Conservation (phyloP, 2,329 filamentous ascomycete species). For the Cytospora schulzeri region DNA sequence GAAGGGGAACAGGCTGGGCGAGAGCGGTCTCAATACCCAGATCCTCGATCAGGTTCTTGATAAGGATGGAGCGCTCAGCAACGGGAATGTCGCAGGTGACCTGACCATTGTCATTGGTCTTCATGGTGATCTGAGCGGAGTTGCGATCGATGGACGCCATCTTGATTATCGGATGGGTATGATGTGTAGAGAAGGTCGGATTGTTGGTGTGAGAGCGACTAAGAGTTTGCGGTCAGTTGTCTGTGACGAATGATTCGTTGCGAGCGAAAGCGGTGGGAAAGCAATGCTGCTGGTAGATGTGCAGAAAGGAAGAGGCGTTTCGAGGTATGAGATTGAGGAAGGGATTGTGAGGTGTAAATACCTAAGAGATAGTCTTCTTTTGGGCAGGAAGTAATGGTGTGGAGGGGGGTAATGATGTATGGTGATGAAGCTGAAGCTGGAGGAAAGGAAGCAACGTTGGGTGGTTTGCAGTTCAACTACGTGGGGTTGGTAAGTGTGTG, state of each 20-base stretch:
- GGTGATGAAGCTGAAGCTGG: constrained; percentile 10
- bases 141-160: constrained; percentile 36
- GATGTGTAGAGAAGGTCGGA: constrained; percentile 27
- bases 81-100: constrained; percentile 71
- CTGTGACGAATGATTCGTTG: constrained; percentile 2
- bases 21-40: constrained; percentile 65
- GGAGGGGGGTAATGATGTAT: neutral
- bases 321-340: neutral
- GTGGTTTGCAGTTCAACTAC: constrained; percentile 12
- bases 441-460: constrained; percentile 11
- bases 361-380: neutral
- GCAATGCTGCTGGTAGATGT: neutral
- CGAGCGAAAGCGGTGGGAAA: neutral
- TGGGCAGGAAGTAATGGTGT: constrained; percentile 1
- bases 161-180: constrained; percentile 24
- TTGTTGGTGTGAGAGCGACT: constrained; percentile 21
- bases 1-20: constrained; percentile 79
- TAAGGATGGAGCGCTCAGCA: constrained; percentile 87
- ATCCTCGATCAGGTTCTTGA: constrained; percentile 99
- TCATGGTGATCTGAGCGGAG: constrained; percentile 46
- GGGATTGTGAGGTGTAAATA: neutral
- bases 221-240: constrained; percentile 14
- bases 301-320: neutral
- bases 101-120: constrained; percentile 53
- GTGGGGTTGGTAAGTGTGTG: constrained; percentile 21